Evolutionary conservation across 495 filamentous ascomycete species (phyloP), one percentile per base, ranked within the genome.

Genomic region (Xylaria curta): DNA sequence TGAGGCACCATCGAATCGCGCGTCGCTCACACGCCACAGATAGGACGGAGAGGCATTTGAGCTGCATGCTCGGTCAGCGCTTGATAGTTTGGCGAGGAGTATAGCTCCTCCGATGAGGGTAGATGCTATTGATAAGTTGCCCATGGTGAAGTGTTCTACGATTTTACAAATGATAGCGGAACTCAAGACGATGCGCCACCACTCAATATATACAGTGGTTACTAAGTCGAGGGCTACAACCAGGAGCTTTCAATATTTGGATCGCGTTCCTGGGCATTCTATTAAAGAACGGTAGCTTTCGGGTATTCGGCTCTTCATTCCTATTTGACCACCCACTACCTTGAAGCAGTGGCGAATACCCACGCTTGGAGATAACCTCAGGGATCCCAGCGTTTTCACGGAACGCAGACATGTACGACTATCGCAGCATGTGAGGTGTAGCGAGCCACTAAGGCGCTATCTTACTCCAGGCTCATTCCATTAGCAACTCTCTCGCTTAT

Each of bases 1-100:
- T 31, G 36, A 38, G 36, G 77, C 58, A 53, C 81, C 66, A 31
- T 83, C 82, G 36, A 79, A 83, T 65, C 82, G 67, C 5, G 75
- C 78, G 40, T 81, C 82, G 1, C 78, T 71, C 3, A 83, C 38
- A 10, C 68, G 75, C 70, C 79, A 80, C 24, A 75, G 70, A 56
- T 80, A 83, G 2, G 72, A 66, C 42, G 71, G 68, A 33, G 76
- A 59, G 13, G 65, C 13, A 56, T 59, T 66, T 38, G 66, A 44
- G 24, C 76, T 75, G 66, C 80, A 82, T 60, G 58, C 76, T 67
- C 81, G 73, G 13, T 73, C 75, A 28, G 73, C 81, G n/a, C 33
- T 51, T 9, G 59, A 72, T 15, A 61, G 68, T 17, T 24, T 44
- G 8, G 31, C 64, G 8, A 72, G 49, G 59, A 79, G 69, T 33